Conservation (phyloP, 1,284 basidiomycete species). For the Ustilago tritici region DNA sequence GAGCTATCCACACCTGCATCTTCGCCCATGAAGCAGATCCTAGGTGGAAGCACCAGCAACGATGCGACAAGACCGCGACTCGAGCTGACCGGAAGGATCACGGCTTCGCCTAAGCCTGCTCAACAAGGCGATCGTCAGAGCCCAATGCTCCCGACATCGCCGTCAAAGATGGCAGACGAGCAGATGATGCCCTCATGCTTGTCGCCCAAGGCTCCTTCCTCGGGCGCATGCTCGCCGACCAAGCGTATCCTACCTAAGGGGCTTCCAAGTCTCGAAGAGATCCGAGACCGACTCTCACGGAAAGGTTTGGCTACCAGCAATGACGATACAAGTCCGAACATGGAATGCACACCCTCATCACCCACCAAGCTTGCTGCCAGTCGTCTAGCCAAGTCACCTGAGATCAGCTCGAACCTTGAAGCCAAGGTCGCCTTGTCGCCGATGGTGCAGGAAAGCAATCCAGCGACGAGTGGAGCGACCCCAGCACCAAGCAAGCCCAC, state of each 20-base stretch:
- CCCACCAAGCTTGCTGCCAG: constrained; percentile 13
- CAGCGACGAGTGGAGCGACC: neutral
- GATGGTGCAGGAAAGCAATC: neutral
- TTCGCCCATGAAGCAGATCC: constrained; percentile 29
- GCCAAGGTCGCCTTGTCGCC: neutral
- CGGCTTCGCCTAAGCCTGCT: constrained; percentile 21
- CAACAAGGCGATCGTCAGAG: constrained; percentile 11
- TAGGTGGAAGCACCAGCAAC: neutral
- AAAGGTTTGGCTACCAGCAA: constrained; percentile 30
- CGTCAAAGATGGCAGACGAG: constrained; percentile 11
- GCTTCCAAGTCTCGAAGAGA: constrained; percentile 64
- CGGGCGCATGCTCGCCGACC: constrained; percentile 27
- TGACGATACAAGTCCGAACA: constrained; percentile 6
- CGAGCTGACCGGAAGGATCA: constrained; percentile 47
- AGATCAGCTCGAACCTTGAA: neutral
- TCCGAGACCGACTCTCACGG: constrained; percentile 58
- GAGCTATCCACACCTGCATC: constrained; percentile 9
- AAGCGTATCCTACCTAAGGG: constrained; percentile 44
- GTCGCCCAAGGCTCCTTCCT: constrained; percentile 14
- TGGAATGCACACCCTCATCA: constrained; percentile 8
- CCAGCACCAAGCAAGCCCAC: constrained; percentile 5
- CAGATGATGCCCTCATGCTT: neutral
- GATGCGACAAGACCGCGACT: constrained; percentile 25
- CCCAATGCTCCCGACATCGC: constrained; percentile 6
- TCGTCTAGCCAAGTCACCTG: neutral